Base-by-base conservation (phyloP, 176 grass and related monocot species). In the Musa acuminata region DNA sequence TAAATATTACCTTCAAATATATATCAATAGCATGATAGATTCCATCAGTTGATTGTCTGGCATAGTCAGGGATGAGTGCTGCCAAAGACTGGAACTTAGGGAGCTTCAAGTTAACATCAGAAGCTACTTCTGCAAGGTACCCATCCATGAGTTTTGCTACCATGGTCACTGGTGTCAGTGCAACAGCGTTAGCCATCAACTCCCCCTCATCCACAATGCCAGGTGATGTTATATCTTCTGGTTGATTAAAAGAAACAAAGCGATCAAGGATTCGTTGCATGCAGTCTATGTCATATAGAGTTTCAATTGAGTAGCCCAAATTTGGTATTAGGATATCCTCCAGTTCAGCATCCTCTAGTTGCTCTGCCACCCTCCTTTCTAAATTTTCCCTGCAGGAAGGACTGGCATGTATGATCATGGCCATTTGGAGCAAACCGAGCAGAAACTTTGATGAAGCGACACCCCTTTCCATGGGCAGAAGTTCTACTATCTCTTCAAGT, bases 21-120 rank as follows among this genome's bases (percentile, higher is more conserved):
- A 96, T 85, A 69, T 96, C 92, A 14, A 92, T 87, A 77, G 92
- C 92, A 68, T 86, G 92, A 73, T 96, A 96, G 63, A 96, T 82
- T 53, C 89, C 84, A 13, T 96, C 92, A 70, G 92, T 84, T 75
- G 88, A 69, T 2, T 79, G 64, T 80, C 89, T 84, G 5, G 87
- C 84, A 35, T 92, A 87, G 70, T 89, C 89, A 1, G 92, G 92
- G 26, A 96, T 73, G 19, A 87, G 66, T n/a, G 82, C 80, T 0
- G 84, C 89, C 66, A 96, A 87, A 6, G 83, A 68, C 48, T 92
- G 92, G 77, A 96, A 96, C 82, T 92, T 88, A 21, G 75, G 68
- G 8, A 75, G 65, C 77, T 89, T 96, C 49, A 96, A 72, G 77
- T 81, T 87, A 64, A 80, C 48, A 80, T 96, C 92, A 16, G 82